These are phyloP conservation scores for Pseudocercospora crystallina DNA, from an alignment of 2,329 filamentous ascomycete species.

Conservation along the genomic window DNA sequence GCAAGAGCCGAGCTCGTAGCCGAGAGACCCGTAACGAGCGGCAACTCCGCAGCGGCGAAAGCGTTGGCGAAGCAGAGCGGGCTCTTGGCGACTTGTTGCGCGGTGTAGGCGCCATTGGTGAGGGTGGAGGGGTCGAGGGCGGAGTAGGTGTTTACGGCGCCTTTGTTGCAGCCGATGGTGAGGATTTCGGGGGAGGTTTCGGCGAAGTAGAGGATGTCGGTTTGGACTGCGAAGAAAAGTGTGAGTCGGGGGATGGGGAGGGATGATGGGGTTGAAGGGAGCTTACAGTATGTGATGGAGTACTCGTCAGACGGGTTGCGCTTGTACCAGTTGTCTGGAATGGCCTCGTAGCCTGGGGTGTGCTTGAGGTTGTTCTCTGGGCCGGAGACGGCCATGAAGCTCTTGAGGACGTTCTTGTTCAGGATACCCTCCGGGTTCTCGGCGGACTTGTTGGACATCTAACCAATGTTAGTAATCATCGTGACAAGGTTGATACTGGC, in stretches of 20 bases:
- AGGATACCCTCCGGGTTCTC: conserved; percentile 40
- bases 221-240: conserved; percentile 7
- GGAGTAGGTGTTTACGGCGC: conserved; percentile 35
- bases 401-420: conserved; percentile 40
- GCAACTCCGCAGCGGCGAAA: conserved; percentile 25
- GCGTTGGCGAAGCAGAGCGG: conserved; percentile 30
- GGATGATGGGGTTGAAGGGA: no score
- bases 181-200: conserved; percentile 31
- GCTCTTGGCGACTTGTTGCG: conserved; percentile 27
- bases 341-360: conserved; percentile 39
- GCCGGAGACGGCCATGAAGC: conserved; percentile 41
- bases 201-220: conserved; percentile 32
- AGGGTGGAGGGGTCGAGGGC: conserved; percentile 35
- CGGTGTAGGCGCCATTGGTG: conserved; percentile 45
- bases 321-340: conserved; percentile 42
- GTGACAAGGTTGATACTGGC: no score
- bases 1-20: background rate
- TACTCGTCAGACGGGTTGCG: conserved; percentile 34
- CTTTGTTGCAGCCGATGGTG: conserved; percentile 39
- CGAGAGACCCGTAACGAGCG: conserved; percentile 23
- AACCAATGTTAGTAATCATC: no score
- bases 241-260: background rate
- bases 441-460: conserved; percentile 41
- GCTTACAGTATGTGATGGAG: conserved; percentile 26
- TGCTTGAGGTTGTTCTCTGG: conserved; percentile 33